A percentile compares a stretch with the other conserved stretches of the same genome.
Evolutionary conservation across 2,329 filamentous ascomycete species (phyloP).

Genomic region (Pestalotiopsis sp.): DNA sequence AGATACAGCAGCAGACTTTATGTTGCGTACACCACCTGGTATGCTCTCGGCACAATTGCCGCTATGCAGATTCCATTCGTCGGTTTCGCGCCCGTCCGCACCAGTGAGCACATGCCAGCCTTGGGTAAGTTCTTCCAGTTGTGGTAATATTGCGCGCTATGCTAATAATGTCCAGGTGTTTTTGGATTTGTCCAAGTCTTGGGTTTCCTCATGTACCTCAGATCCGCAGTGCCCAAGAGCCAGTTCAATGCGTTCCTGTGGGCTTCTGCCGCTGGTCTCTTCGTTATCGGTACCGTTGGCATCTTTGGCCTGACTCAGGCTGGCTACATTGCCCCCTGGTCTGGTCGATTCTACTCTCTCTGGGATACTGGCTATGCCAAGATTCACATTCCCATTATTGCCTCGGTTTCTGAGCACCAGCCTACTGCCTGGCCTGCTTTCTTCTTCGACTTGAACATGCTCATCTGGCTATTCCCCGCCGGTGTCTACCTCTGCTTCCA

Average conservation of each 20-base stretch:
- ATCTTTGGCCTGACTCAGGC: conserved; percentile 87
- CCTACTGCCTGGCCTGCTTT: conserved; percentile 98
- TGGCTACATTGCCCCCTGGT: conserved; percentile 95
- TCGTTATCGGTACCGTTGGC: conserved; percentile 64
- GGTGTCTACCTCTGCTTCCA: conserved; percentile 99
- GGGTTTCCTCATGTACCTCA: conserved; percentile 88
- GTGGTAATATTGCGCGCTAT: background rate
- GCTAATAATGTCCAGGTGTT: conserved; percentile 62
- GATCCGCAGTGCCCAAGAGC: conserved; percentile 83
- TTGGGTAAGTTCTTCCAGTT: conserved; percentile 64
- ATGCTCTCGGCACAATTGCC: conserved; percentile 89
- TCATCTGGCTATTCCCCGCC: conserved; percentile 99
- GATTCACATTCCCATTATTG: conserved; percentile 99
- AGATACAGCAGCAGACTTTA: conserved; percentile 93
- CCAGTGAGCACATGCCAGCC: conserved; percentile 98
- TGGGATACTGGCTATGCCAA: conserved; percentile 99
- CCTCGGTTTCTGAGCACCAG: conserved; percentile 99
- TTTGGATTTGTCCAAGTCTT: conserved; percentile 95
- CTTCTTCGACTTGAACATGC: conserved; percentile 97
- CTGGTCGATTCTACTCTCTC: conserved; percentile 97
- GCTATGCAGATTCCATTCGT: conserved; percentile 99
- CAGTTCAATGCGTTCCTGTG: conserved; percentile 93
- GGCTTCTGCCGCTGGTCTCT: conserved; percentile 73
- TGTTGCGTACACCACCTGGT: conserved; percentile 98
- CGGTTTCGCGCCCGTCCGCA: conserved; percentile 93